These are phyloP conservation scores for Epicoccum nigrum DNA, from an alignment of 2,329 filamentous ascomycete species.

Conservation along the genomic window DNA sequence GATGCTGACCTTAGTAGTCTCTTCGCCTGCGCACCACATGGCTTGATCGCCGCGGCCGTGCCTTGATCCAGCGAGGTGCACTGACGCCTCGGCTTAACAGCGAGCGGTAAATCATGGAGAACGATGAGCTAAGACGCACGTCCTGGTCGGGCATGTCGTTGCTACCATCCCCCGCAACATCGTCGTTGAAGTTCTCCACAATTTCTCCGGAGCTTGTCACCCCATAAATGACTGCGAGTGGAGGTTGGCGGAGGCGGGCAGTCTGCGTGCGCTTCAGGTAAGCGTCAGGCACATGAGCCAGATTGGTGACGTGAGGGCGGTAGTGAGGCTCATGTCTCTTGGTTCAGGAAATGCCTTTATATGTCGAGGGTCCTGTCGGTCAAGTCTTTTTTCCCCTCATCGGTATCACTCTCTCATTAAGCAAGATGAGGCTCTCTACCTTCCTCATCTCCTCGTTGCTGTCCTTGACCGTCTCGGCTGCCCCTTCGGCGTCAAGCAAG, in stretches of 20 bases:
- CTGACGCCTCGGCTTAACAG: conserved; percentile 16
- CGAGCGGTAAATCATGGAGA: conserved; percentile 9
- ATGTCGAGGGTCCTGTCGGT: conserved; percentile 6
- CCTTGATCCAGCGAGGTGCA: conserved; percentile 2
- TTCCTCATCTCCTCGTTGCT: conserved; percentile 34
- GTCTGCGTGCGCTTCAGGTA: conserved; percentile 2
- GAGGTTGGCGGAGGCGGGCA: conserved; percentile 7
- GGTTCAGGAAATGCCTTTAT: conserved; percentile 6
- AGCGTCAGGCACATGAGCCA: conserved; percentile 15
- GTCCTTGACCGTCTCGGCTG: conserved; percentile 28
- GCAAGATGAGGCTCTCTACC: conserved; percentile 41
- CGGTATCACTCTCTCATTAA: conserved; percentile 10
- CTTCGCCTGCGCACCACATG: conserved; percentile 12
- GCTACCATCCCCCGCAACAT: conserved; percentile 27
- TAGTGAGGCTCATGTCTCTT: conserved; percentile 7
- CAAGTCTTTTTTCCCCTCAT: not conserved
- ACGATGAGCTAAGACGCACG: conserved; percentile 6
- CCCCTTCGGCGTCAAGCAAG: conserved; percentile 27
- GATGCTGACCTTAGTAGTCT: conserved; percentile 4
- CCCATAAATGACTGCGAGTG: conserved; percentile 22
- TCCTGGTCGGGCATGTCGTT: no score
- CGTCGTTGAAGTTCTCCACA: conserved; percentile 15
- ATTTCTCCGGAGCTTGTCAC: conserved; percentile 31
- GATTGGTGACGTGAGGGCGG: conserved; percentile 10
- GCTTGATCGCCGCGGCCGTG: conserved; percentile 5